A percentile compares a stretch with the other conserved stretches of the same genome.
phyloP scores from a whole-genome alignment of 2,329 filamentous ascomycete genomes.

The Trichothecium sympodiale region DNA sequence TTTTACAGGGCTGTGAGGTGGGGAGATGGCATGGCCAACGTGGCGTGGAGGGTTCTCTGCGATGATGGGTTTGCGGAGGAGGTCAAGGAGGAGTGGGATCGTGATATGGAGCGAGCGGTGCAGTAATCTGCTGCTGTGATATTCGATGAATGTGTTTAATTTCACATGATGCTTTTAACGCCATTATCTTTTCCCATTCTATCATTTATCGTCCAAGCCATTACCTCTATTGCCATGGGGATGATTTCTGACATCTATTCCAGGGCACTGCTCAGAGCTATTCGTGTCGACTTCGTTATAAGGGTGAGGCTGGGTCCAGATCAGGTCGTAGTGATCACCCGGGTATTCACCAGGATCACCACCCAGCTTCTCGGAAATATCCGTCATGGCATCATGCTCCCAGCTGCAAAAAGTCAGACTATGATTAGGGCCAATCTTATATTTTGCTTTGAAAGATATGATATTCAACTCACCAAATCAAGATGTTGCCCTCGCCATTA shows the following conservation, averaged over 20 bases:
- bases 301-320: constrained; percentile 43
- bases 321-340: constrained; percentile 37
- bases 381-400: constrained; percentile 42
- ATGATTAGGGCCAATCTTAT: neutral
- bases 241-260: constrained; percentile 28
- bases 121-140: neutral
- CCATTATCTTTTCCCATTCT: too few species aligned
- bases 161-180: too few species aligned
- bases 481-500: constrained; percentile 39
- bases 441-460: fast-evolving
- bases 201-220: too few species aligned
- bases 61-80: constrained; percentile 12
- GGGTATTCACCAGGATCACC: constrained; percentile 40
- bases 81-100: constrained; percentile 12
- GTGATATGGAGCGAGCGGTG: constrained; percentile 7
- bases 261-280: constrained; percentile 41
- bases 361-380: constrained; percentile 41
- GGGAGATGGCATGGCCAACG: constrained; percentile 31
- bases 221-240: too few species aligned
- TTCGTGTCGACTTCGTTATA: constrained; percentile 33
- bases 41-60: constrained; percentile 19
- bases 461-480: constrained; percentile 34
- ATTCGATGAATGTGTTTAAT: too few species aligned
- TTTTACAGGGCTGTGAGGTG: constrained; percentile 29
- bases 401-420: constrained; percentile 27